These are phyloP conservation scores for Lactarius hatsudake DNA, from an alignment of 768 basidiomycete species.

Conservation along the genomic window DNA sequence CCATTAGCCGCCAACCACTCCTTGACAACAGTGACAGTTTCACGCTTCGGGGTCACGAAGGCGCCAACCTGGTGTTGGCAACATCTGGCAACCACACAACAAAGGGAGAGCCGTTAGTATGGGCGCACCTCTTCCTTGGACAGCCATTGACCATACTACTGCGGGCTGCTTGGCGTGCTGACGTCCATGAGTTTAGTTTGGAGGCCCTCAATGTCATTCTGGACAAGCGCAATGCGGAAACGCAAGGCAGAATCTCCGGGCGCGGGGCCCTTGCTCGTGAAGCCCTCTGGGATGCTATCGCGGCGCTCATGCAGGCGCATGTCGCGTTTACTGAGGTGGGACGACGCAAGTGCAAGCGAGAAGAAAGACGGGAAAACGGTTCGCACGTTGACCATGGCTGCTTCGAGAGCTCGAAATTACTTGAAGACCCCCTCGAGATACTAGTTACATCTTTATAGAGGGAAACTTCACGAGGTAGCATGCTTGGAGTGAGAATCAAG, in stretches of 20 bases:
- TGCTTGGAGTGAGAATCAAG: background rate
- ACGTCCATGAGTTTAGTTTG: constrained; percentile 27
- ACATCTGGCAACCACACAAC: background rate
- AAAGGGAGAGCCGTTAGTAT: background rate
- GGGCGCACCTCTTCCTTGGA: constrained; percentile 30
- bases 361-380: background rate
- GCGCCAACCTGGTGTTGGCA: constrained; percentile 13
- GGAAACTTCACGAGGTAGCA: background rate
- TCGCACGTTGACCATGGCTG: background rate
- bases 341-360: background rate
- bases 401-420: background rate
- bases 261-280: constrained; percentile 6
- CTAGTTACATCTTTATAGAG: background rate
- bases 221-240: constrained; percentile 12
- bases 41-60: constrained; percentile 18
- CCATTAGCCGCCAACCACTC: constrained; percentile 20
- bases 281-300: constrained; percentile 6
- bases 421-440: background rate
- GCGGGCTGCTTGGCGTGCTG: constrained; percentile 28
- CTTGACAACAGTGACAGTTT: constrained; percentile 17
- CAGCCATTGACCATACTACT: constrained; percentile 28
- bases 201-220: constrained; percentile 18
- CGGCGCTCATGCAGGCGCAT: constrained; percentile 14
- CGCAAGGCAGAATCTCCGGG: background rate
- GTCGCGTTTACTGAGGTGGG: background rate